Base-by-base conservation (phyloP, 768 basidiomycete genomes). In the Suillus hirtellus region DNA sequence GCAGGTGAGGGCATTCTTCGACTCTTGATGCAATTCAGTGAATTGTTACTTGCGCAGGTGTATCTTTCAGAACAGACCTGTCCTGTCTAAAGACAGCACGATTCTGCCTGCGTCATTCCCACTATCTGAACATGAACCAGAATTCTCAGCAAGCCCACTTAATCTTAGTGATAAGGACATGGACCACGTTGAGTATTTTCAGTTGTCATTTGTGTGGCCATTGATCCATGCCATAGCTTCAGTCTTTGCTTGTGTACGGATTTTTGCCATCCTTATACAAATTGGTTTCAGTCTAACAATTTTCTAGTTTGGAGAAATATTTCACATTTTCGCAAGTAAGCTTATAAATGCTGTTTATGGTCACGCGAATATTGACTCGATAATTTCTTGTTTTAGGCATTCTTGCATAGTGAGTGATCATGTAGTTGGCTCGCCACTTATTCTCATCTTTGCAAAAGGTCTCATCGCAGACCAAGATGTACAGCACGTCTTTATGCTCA, bases 241-340 rank as follows among this genome's bases (percentile, higher is more conserved):
- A 89, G 65, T 77, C 82, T 1, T 78, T 88, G 34, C 77, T 88
- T n/a, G 80, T 86, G 86, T 88, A 69, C 60, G 84, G 10, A 27
- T 34, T 55, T 34, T 55, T 11, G 31, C 24, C 27, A 52, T 31
- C 10, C 60, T 0, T 4, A 21, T 27, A 12, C 31, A 4, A 17
- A 59, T 80, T 27, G 1, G 17, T 19, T 42, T 19, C 38, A 6
- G 73, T 11, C 70, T 84, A 50, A 87, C 62, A 83, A 82, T 70
- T 82, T 80, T 50, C 70, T 81, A 74, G 73, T 38, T 63, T 74
- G 2, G 70, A 72, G 3, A 74, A 74, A 75, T 74, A 75, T 15
- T 49, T 68, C 12, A 66, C 66, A 3, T 75, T 74, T 44, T 74
- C 73, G 21, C 74, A 72, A 27, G 71, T 73, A 54, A 2, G 65